phyloP scores from a whole-genome alignment of 306 rosid species.

The Cucurbita maxima region DNA sequence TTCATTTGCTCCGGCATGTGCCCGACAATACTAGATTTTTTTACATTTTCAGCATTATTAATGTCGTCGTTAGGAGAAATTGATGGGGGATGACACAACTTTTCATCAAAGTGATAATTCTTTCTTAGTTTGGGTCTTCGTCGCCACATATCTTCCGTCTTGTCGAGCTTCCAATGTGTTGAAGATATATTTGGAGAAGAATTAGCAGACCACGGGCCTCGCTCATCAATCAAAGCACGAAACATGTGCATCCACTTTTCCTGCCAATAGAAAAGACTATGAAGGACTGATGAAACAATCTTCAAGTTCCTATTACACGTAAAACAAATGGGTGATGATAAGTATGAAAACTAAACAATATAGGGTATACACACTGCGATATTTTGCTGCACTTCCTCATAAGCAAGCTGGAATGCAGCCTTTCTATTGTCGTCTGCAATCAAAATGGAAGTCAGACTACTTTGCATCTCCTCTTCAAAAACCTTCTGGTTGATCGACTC shows the following conservation, averaged over 20 bases:
- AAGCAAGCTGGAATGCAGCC: slow-evolving; percentile 66
- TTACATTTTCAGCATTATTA: slow-evolving; percentile 35
- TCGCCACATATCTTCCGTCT: slow-evolving; percentile 84
- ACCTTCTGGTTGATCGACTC: slow-evolving; percentile 48
- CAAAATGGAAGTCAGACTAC: slow-evolving; percentile 48
- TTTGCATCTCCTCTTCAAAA: slow-evolving; percentile 72
- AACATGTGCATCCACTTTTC: slow-evolving; percentile 95
- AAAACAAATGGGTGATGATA: slow-evolving; percentile 1
- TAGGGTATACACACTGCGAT: slow-evolving; percentile 49
- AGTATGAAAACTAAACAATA: slow-evolving; percentile 4
- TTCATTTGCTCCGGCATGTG: slow-evolving; percentile 93
- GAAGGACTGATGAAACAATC: slow-evolving; percentile 6
- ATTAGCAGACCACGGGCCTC: slow-evolving; percentile 96
- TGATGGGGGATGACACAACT: slow-evolving; percentile 55
- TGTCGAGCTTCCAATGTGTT: slow-evolving; percentile 89
- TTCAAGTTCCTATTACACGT: neutral
- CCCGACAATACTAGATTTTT: slow-evolving; percentile 51
- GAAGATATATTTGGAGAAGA: slow-evolving; percentile 58
- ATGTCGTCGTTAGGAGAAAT: slow-evolving; percentile 25
- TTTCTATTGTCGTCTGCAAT: slow-evolving; percentile 68
- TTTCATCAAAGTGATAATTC: slow-evolving; percentile 91
- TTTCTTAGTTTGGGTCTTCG: slow-evolving; percentile 73
- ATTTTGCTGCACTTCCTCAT: slow-evolving; percentile 87
- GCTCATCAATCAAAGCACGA: slow-evolving; percentile 90
- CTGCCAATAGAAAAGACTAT: slow-evolving; percentile 32